Evolutionary conservation across 106 monocot species (phyloP).

Genomic region (Apostasia shenzhenica): DNA sequence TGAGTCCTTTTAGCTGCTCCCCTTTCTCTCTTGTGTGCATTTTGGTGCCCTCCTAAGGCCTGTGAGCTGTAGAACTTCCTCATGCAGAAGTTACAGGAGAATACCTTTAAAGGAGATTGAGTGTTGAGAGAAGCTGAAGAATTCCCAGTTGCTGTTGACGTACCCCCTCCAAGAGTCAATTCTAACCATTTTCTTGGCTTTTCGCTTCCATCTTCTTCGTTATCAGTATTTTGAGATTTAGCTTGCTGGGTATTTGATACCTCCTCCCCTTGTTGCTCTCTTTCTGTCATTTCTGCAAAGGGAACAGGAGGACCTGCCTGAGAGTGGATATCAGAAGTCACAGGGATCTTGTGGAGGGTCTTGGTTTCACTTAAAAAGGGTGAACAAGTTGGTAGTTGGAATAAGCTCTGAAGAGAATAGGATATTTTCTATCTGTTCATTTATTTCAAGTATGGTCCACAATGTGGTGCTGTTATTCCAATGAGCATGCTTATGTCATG

Average conservation of each 20-base stretch:
- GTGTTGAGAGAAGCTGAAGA: constrained; percentile 10
- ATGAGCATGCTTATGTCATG: constrained; percentile 16
- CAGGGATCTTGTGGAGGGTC: constrained; percentile 6
- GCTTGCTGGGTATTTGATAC: neutral
- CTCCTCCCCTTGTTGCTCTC: neutral
- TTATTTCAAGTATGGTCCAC: constrained; percentile 23
- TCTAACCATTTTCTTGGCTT: constrained; percentile 27
- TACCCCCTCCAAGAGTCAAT: constrained; percentile 23
- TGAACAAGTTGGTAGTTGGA: constrained; percentile 10
- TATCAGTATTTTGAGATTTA: too few species aligned
- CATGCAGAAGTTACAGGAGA: constrained; percentile 82
- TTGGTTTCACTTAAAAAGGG: constrained; percentile 28
- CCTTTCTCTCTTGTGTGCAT: constrained; percentile 76
- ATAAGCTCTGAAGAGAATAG: neutral
- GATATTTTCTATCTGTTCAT: neutral
- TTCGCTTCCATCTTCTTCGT: neutral
- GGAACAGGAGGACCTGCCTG: neutral
- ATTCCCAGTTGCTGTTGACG: constrained; percentile 3
- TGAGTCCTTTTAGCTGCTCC: constrained; percentile 41
- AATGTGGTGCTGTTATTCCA: constrained; percentile 21
- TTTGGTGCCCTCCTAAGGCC: constrained; percentile 76
- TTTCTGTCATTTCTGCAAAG: constrained; percentile 10
- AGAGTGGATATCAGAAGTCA: constrained; percentile 6
- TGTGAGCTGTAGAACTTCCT: constrained; percentile 82
- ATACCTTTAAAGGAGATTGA: constrained; percentile 34